Evolutionary conservation across 116 monocot genomes (phyloP), one percentile per base, ranked within the genome.

Genomic region (Posidonia oceanica): DNA sequence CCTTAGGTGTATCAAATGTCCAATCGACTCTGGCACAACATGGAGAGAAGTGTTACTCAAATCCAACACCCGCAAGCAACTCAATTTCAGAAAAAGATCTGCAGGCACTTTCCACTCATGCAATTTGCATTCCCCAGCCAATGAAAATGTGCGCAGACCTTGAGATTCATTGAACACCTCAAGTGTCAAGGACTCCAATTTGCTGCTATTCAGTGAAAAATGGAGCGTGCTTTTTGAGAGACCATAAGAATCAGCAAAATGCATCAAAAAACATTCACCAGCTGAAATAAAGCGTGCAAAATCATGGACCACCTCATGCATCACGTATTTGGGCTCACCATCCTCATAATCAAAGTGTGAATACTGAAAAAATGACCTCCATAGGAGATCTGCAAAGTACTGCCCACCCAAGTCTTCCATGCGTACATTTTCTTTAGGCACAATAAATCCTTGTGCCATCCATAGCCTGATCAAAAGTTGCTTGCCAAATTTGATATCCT

Each of bases 301-400:
- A 40, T 89, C 86, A 72, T 81, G 77, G 10, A 89, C 77, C 29
- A 81, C 67, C 54, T 75, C 72, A 14, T 79, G 83, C 81, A 89
- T 78, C 54, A 75, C 64, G 41, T 79, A 86, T 56, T 63, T 76
- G 36, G 61, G 21, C 4, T 64, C 64, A 53, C 38, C 73, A 12
- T 64, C 64, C 36, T 73, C 73, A 53, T 15, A n/a, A 63, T 64
- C 73, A 64, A 53, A 64, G 37, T 73, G 73, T 40, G 64, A 73
- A 22, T 41, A 40, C 4, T 83, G 81, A 14, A 88, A 83, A 71
- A 88, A 85, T 22, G 85, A 88, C 69, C 72, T 73, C 73, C 71
- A 60, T 10, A 76, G 48, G 38, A 88, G 73, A 52, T 76, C 42
- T 8, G 73, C 72, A 48, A 88, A 85, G 56, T 74, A 83, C 42